Conservation (phyloP, 2,329 filamentous ascomycete species). For the Colletotrichum abscissum region DNA sequence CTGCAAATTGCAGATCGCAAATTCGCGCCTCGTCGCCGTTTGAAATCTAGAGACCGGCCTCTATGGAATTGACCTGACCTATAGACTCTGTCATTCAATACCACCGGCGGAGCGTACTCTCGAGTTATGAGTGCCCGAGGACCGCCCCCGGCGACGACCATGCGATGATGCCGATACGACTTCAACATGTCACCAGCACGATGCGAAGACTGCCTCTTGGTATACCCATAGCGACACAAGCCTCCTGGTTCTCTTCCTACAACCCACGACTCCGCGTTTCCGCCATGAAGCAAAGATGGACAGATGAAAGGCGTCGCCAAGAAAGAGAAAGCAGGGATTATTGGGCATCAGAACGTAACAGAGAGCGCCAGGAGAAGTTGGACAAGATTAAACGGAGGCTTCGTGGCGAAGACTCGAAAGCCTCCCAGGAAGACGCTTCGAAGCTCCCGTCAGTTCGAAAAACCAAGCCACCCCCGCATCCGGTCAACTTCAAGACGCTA, state of each 20-base stretch:
- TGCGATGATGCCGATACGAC: slow-evolving; percentile 19
- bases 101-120: not conserved
- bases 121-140: slow-evolving; percentile 9
- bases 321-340: not conserved
- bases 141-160: not conserved
- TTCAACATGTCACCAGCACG: slow-evolving; percentile 17
- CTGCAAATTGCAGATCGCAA: not conserved
- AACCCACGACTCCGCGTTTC: too few relatives aligned
- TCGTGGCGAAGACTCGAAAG: not conserved
- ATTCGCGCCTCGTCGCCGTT: not conserved
- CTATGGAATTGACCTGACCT: not conserved
- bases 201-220: not conserved
- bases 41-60: not conserved
- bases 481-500: not conserved
- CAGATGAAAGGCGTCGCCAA: not conserved
- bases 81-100: not conserved
- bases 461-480: not conserved
- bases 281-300: not conserved
- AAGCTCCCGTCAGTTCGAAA: not conserved
- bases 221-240: not conserved
- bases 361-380: not conserved
- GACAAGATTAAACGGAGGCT: not conserved
- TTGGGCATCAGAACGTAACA: not conserved
- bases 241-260: not conserved
- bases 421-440: not conserved